phyloP scores from a whole-genome alignment of 1,139 yeast genomes.

The Kodamaea anthophila region DNA sequence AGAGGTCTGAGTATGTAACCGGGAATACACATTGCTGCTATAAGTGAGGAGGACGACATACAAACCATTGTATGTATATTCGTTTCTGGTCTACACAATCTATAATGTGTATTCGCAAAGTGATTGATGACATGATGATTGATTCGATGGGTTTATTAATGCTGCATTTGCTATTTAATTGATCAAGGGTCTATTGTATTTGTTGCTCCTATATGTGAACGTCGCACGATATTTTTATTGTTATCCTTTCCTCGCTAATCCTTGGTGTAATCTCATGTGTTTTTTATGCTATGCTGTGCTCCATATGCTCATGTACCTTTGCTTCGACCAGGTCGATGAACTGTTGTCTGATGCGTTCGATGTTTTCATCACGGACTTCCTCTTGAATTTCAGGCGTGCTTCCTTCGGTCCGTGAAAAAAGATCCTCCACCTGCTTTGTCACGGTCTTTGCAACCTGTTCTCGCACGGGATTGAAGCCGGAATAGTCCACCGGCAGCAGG shows the following conservation, averaged over 20 bases:
- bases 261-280: background rate
- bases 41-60: too few species aligned
- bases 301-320: constrained; percentile 12
- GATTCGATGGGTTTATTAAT: too few species aligned
- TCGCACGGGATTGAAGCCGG: constrained; percentile 11
- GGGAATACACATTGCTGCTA: too few species aligned
- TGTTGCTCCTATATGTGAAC: background rate
- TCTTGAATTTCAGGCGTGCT: constrained; percentile 1
- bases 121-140: too few species aligned
- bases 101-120: too few species aligned
- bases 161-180: too few species aligned
- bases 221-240: background rate
- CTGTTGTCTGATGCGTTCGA: constrained; percentile 15
- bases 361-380: constrained; percentile 10
- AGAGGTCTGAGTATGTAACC: too few species aligned
- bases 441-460: constrained; percentile 19
- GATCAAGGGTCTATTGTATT: background rate
- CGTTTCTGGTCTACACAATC: too few species aligned
- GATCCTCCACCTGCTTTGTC: constrained; percentile 16
- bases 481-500: constrained; percentile 12
- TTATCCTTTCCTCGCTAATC: background rate
- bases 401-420: constrained; percentile 2
- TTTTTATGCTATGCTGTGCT: background rate
- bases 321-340: constrained; percentile 20
- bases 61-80: too few species aligned